Evolutionary conservation across 208 protist species (phyloP).

Genomic region (Leishmania amazonensis): DNA sequence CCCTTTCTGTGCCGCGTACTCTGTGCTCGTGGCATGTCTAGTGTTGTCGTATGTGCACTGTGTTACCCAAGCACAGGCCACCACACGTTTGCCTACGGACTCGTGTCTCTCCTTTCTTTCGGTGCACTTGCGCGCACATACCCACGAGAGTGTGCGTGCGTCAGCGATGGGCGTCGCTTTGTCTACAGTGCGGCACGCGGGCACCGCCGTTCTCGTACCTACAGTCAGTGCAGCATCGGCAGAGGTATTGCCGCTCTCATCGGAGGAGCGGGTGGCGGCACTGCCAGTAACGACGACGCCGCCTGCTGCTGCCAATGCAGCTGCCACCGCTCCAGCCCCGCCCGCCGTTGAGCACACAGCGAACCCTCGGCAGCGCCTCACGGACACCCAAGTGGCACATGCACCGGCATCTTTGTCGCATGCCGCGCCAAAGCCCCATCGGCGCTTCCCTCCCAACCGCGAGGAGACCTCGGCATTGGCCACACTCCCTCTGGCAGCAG

Average conservation of each 20-base stretch:
- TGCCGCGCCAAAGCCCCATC: not conserved
- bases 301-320: not conserved
- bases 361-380: constrained; percentile 29
- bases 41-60: not conserved
- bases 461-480: not conserved
- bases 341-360: constrained; percentile 17
- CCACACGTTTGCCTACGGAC: not conserved
- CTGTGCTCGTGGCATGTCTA: not conserved
- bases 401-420: not conserved
- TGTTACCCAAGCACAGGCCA: not conserved
- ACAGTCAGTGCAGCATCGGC: not conserved
- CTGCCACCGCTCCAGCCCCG: constrained; percentile 8
- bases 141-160: not conserved
- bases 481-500: not conserved
- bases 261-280: constrained; percentile 10
- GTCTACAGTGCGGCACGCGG: not conserved
- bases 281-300: not conserved
- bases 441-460: not conserved
- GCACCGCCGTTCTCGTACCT: not conserved
- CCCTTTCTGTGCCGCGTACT: not conserved
- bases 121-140: not conserved
- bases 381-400: not conserved
- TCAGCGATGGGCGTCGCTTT: constrained; percentile 10
- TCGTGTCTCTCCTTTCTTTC: not conserved
- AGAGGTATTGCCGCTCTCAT: constrained; percentile 7